phyloP scores from a whole-genome alignment of 1,284 basidiomycete species.

The Apiotrichum porosum region DNA sequence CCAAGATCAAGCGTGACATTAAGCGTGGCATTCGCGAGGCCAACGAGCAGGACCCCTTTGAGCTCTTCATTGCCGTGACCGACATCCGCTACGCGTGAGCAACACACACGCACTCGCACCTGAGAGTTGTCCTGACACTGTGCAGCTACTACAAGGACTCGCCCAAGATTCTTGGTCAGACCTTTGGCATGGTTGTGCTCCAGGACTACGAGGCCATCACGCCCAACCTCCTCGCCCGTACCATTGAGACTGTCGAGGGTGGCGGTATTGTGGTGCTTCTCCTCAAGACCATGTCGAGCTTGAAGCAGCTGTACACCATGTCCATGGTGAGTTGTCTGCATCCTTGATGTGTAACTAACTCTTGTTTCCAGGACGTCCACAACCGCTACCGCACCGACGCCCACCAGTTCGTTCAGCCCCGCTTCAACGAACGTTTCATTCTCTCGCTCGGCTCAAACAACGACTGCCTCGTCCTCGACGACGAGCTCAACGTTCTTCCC shows the following conservation, averaged over 20 bases:
- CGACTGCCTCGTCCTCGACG: constrained; percentile 90
- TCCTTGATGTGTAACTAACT: constrained; percentile 1
- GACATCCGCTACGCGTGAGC: constrained; percentile 98
- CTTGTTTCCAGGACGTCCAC: constrained; percentile 89
- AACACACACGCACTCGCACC: constrained; percentile 50
- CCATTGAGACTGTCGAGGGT: constrained; percentile 97
- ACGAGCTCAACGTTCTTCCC: constrained; percentile 96
- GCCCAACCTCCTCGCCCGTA: constrained; percentile 91
- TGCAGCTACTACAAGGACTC: constrained; percentile 96
- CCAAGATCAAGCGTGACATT: constrained; percentile 89
- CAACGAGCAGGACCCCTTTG: constrained; percentile 94
- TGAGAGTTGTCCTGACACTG: background rate
- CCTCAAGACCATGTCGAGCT: constrained; percentile 90
- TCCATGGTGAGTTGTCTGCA: constrained; percentile 66
- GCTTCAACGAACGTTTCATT: constrained; percentile 99
- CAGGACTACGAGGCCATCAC: constrained; percentile 99
- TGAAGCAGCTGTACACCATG: constrained; percentile 92
- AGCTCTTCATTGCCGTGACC: constrained; percentile 97
- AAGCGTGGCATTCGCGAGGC: constrained; percentile 90
- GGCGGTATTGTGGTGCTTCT: constrained; percentile 89
- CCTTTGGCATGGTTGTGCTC: constrained; percentile 94
- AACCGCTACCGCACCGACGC: constrained; percentile 86
- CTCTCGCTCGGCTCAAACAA: constrained; percentile 84
- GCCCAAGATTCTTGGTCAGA: constrained; percentile 92
- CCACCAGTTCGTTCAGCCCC: constrained; percentile 80